Evolutionary conservation across 352 stramenopile genomes (phyloP), one percentile per base, ranked within the genome.

Genomic region (Peronosclerospora sorghi): DNA sequence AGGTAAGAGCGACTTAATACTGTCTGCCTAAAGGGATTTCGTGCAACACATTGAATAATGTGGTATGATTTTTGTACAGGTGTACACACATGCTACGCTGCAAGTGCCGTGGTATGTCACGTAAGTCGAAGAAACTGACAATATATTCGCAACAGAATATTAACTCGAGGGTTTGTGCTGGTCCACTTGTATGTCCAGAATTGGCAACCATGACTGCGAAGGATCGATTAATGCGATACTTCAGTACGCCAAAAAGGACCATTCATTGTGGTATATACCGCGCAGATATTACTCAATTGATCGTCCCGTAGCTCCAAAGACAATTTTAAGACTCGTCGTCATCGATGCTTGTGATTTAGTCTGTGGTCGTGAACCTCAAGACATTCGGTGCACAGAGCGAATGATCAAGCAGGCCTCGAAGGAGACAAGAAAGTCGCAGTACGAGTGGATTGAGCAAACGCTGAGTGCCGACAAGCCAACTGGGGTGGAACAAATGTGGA

Each of bases 141-240:
- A n/a, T n/a, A n/a, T n/a, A n/a, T n/a, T n/a, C n/a, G n/a, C n/a
- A n/a, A n/a, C n/a, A n/a, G n/a, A n/a, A n/a, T n/a, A n/a, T n/a
- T n/a, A n/a, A n/a, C n/a, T n/a, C n/a, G n/a, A n/a, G n/a, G n/a
- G 18, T 29, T 30, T 17, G 24, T 37, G 32, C 30, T 42, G 15
- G 2, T 23, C 27, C 10, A 23, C 21, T 17, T 44, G 30, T 20
- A 6, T 14, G 0, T 37, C n/a, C 43, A 89, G 77, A 39, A 82
- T 93, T 30, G 80, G 80, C 20, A 93, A 93, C 46, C 80, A 93
- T 41, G 80, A 93, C 57, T 93, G 80, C 35, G 80, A 93, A 66
- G 80, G 77, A 40, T 86, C 68, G 8, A 72, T 93, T 30, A 57
- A 77, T 24, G 73, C 77, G 8, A 89, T 90, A 76, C 72, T 90